Base-by-base conservation (phyloP, 768 basidiomycete species). In the Podaxis mareebaensis region DNA sequence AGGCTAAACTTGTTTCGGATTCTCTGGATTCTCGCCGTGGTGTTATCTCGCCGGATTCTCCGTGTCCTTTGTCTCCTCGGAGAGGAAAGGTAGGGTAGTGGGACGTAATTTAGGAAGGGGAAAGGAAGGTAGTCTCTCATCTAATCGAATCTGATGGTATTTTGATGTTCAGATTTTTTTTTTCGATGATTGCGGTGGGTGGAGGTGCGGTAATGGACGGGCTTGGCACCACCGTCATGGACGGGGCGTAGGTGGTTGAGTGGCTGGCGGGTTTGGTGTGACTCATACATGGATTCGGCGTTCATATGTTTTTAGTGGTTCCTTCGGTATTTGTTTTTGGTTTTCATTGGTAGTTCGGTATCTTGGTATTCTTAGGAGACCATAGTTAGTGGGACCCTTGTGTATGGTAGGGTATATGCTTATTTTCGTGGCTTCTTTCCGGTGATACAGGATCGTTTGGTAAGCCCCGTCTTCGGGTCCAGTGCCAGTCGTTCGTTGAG, bases 71-170 rank as follows among this genome's bases (percentile, higher is more conserved):
- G 8, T 24, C 48, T 40, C 54, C 39, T 42, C 22, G 39, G 38
- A 40, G 20, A 3, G 38, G 17, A 17, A 42, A 4, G 71, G 65
- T 28, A 91, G 81, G 33, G 7, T 8, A 33, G 33, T 8, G 33
- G 33, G 33, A 33, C 33, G 33, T 33, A 33, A 33, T 33, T 33
- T 33, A 8, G 33, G 33, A 33, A 6, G 1, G 10, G 15, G 77
- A 75, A 20, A 89, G 89, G 69, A 91, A 91, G 0, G 85, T 17
- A 8, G 15, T 46, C 20, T 46, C n/a, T 46, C 3, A n/a, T 17
- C 15, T n/a, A 20, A 46, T n/a, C 44, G 44, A 46, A 46, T 46
- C 44, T 46, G 44, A 44, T 15, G 13, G n/a, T 15, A 46, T 10
- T 33, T 33, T 33, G 33, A 33, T 33, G 33, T 33, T 33, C 10